Base-by-base conservation (phyloP, 2,329 filamentous ascomycete species). In the Cyphellophora europaea region DNA sequence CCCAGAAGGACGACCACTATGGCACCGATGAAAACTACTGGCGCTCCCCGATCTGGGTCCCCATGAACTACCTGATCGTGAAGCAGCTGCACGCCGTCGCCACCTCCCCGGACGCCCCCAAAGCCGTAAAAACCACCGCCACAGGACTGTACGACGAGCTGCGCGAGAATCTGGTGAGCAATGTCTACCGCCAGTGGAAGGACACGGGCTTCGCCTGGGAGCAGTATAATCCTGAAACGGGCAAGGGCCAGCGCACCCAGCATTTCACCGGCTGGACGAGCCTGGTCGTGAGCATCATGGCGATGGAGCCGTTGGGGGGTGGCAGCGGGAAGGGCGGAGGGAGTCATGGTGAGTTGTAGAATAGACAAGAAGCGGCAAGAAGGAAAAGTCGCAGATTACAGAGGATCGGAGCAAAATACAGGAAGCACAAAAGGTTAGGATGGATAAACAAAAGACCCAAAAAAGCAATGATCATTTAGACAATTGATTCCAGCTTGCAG, bases 191-290 rank as follows among this genome's bases (percentile, higher is more conserved):
- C 38, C 79, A 79, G 56, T 98, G 89, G 89, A 69, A 79, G 54
- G 76, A 84, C 53, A 96, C 91, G 0, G 89, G 89, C 12, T 96
- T 96, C 56, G 91, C 89, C 0, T 98, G 89, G 89, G 91, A 98
- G 62, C 91, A 98, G 63, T 98, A 96, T 59, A 85, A 93, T 56
- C 86, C 88, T 0, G 86, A 94, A 50, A 93, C 85, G 3, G 91
- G 91, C 30, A 74, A 74, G 35, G 91, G 91, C n/a, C 89, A 96
- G 67, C 73, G 91, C 27, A 96, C 88, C 4, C 87, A 95, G 67
- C 89, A 96, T 60, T 98, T 98, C 57, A 95, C 91, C 0, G 91
- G 91, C 33, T 98, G 91, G 91, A 98, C 91, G n/a, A 94, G 86
- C 57, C 66, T 96, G 60, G 84, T 96, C 31, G 88, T 96, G 30